Evolutionary conservation across 2,329 filamentous ascomycete genomes (phyloP).

Genomic region (Ilyonectria destructans): DNA sequence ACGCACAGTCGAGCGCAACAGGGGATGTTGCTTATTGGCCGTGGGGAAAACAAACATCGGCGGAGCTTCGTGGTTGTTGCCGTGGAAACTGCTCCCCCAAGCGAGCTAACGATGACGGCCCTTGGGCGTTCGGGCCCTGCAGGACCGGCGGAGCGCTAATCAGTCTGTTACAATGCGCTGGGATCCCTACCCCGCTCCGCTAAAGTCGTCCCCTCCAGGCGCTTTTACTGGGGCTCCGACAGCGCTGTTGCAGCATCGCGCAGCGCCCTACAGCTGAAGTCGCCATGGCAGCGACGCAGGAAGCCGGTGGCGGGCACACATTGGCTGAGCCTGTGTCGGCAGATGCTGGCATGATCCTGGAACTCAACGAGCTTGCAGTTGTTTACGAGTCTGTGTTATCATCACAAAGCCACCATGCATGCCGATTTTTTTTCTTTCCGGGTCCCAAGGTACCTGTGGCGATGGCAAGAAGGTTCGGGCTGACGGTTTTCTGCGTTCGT

Average conservation of each 20-base stretch:
- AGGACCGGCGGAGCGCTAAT: constrained; percentile 48
- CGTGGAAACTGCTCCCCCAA: constrained; percentile 43
- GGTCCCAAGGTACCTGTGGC: constrained; percentile 40
- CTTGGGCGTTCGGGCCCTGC: constrained; percentile 34
- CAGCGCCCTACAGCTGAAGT: constrained; percentile 43
- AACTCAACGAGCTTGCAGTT: constrained; percentile 33
- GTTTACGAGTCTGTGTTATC: constrained; percentile 45
- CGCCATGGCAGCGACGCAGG: constrained; percentile 53
- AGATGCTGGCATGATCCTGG: constrained; percentile 49
- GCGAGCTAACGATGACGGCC: constrained; percentile 33
- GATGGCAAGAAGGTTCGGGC: constrained; percentile 27
- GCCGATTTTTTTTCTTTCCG: constrained; percentile 37
- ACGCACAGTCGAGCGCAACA: constrained; percentile 41
- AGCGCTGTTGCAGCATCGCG: constrained; percentile 38
- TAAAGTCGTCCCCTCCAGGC: constrained; percentile 42
- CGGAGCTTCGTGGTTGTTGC: constrained; percentile 45
- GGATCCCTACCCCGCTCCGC: constrained; percentile 47
- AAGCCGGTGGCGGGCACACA: constrained; percentile 42
- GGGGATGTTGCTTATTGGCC: constrained; percentile 49
- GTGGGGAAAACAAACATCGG: constrained; percentile 52
- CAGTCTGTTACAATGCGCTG: constrained; percentile 49
- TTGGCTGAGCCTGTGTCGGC: constrained; percentile 38
- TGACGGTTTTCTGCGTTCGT: not conserved
- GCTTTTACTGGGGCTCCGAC: constrained; percentile 28
- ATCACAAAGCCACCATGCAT: constrained; percentile 41